Base-by-base conservation (phyloP, 306 rosid genomes). In the Medicago truncatula region DNA sequence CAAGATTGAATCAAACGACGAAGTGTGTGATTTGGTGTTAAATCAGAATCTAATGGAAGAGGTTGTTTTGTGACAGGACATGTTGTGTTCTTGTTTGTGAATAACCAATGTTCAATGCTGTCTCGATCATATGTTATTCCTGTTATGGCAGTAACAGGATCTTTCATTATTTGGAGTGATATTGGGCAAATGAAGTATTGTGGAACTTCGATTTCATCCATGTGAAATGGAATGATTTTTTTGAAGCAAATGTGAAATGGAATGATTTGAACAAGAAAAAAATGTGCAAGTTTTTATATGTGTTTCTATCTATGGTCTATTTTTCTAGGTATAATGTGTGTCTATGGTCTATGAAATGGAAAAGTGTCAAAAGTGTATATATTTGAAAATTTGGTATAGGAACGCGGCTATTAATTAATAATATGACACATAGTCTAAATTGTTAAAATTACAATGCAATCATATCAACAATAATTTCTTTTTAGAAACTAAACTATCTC, bases 61-160 rank as follows among this genome's bases (percentile, higher is more conserved):
- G 77, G 85, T 58, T 83, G 87, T 39, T 89, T 85, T 53, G 93
- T 82, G 2, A 89, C 90, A 0, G 97, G 97, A 53, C 97, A 92
- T 15, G 86, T 82, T 3, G 62, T 76, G 81, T 86, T 85, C 41
- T 79, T 79, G 75, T 73, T 36, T 0, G 50, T 17, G 88, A 85
- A 83, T 40, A 92, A 67, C 97, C 97, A 92, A 5, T 82, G 86
- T 59, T 92, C 97, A 4, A 92, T 92, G 88, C 82, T 86, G 1
- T 88, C 93, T 4, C 97, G 46, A 20, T 92, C 93, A 34, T 92
- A 92, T 8, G 97, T 89, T 56, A 92, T 92, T n/a, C 97, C 97
- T 8, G 97, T 85, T 57, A 82, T 66, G 28, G 85, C 84, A 0
- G 93, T 92, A 6, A 92, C 97, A 2, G 97, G 97, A 41, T 92